A percentile compares a stretch with the other conserved stretches of the same genome.
These are phyloP conservation scores for Cudoniella acicularis DNA, from an alignment of 495 filamentous ascomycete genomes.

Conservation along the genomic window DNA sequence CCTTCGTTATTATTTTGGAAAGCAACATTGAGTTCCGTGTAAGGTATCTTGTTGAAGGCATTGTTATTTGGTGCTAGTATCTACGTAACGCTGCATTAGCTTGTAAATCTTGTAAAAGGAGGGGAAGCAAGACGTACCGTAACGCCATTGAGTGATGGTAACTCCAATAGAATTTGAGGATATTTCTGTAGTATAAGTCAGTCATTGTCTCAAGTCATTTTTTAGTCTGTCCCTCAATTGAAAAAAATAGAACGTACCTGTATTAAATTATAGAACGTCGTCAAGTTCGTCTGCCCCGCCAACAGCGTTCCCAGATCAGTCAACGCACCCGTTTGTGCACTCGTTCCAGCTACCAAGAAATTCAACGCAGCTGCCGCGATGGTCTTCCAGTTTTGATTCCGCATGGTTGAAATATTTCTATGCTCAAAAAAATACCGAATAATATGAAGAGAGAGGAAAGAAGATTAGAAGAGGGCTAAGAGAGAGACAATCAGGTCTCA, in stretches of 20 bases:
- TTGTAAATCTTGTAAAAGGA: neutral
- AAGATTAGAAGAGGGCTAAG: neutral
- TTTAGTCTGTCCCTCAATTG: neutral
- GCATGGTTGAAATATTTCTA: constrained; percentile 4
- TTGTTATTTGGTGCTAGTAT: constrained; percentile 62
- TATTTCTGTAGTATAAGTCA: constrained; percentile 26
- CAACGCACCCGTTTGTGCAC: constrained; percentile 18
- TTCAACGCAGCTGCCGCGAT: constrained; percentile 8
- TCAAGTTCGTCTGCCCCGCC: constrained; percentile 25
- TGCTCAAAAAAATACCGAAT: constrained; percentile 1
- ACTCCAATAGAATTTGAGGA: constrained; percentile 31
- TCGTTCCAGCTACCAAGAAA: constrained; percentile 5
- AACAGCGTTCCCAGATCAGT: constrained; percentile 27
- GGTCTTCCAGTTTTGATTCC: constrained; percentile 9
- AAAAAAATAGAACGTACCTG: constrained; percentile 24
- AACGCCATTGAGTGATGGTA: constrained; percentile 30
- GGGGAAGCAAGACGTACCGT: constrained; percentile 25
- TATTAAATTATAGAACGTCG: constrained; percentile 31
- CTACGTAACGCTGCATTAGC: constrained; percentile 4
- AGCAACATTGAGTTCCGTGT: constrained; percentile 24
- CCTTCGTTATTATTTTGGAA: constrained; percentile 31
- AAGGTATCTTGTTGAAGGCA: constrained; percentile 44
- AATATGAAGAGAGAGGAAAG: neutral
- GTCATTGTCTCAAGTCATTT: neutral
- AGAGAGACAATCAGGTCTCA: too few species aligned